These are phyloP conservation scores for Sporothrix inflata DNA, from an alignment of 2,329 filamentous ascomycete genomes.

Conservation along the genomic window DNA sequence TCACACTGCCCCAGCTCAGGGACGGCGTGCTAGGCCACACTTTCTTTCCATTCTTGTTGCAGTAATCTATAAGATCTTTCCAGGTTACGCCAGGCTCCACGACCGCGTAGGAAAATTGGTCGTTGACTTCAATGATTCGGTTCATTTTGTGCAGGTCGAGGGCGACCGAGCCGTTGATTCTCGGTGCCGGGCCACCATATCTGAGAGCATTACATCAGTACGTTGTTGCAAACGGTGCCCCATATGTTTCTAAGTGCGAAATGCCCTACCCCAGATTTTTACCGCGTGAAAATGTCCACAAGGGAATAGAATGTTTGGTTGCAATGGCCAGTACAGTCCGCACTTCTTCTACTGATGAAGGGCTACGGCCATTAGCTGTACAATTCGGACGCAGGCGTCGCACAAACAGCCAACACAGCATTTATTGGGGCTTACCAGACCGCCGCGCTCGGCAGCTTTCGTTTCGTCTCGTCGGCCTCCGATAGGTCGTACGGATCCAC, in stretches of 20 bases:
- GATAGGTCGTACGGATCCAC: slow-evolving; percentile 49
- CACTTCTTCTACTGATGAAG: slow-evolving; percentile 34
- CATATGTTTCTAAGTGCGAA: too few relatives aligned
- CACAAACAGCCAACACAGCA: too few relatives aligned
- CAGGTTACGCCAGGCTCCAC: slow-evolving; percentile 52
- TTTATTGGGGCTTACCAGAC: slow-evolving; percentile 38
- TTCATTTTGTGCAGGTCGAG: slow-evolving; percentile 52
- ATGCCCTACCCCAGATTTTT: slow-evolving; percentile 47
- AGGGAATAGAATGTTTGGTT: slow-evolving; percentile 41
- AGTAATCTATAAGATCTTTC: slow-evolving; percentile 47
- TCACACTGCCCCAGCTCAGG: slow-evolving; percentile 53
- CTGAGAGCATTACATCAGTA: slow-evolving; percentile 33
- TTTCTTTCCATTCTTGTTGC: slow-evolving; percentile 43
- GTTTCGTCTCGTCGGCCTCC: slow-evolving; percentile 41
- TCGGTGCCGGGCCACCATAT: slow-evolving; percentile 54
- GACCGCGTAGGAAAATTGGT: slow-evolving; percentile 48
- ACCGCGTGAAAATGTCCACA: slow-evolving; percentile 43
- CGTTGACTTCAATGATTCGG: slow-evolving; percentile 48
- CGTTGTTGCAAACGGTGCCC: too few relatives aligned
- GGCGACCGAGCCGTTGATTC: slow-evolving; percentile 50
- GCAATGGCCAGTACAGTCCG: slow-evolving; percentile 42
- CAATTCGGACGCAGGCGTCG: too few relatives aligned
- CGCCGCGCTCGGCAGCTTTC: slow-evolving; percentile 46
- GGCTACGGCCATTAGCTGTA: not conserved
- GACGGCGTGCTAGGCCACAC: slow-evolving; percentile 45